Evolutionary conservation across 2,329 filamentous ascomycete species (phyloP), one percentile per base, ranked within the genome.

Genomic region (Cryphonectria naterciae): DNA sequence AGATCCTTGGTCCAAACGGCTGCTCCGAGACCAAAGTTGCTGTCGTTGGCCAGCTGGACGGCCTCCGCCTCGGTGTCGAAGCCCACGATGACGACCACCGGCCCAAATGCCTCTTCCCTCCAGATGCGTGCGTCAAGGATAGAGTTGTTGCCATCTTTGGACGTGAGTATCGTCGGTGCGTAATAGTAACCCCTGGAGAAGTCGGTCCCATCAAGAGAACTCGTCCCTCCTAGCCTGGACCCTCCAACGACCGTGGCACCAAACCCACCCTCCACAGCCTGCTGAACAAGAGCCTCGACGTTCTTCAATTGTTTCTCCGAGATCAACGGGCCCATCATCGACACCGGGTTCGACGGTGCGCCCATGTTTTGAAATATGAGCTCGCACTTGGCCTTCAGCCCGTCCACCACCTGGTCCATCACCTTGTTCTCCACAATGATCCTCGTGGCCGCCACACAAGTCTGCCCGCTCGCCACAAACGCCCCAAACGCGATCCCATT

Each of bases 81-180:
- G 75, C 91, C 92, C 76, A 88, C 87, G 74, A 96, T 88, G 67
- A 91, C 87, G 79, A 92, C 90, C 54, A 95, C 93, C 11, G 93
- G 93, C 28, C 93, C 93, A 79, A 96, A 96, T 72, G 94, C 93
- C 80, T 96, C 93, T 79, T 94, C 91, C 75, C 89, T 87, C 84
- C 93, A 91, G 75, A 96, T 92, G 78, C 89, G 89, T 80, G 93
- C 92, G 77, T 88, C 81, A 49, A 88, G 85, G 88, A 94, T 85
- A 76, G 88, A 88, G 73, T 87, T 88, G 73, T 87, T 85, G 81
- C 78, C 82, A 77, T 85, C 41, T 62, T 89, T 82, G 0, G 79
- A 81, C 0, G 78, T 77, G 37, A 97, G 86, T 2, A 97, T 87
- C 0, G 94, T 97, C 0, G 93, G 93, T 66, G 92, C 86, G 81